These are phyloP conservation scores for Pyrenula massariospora DNA, from an alignment of 495 filamentous ascomycete genomes.

Conservation along the genomic window DNA sequence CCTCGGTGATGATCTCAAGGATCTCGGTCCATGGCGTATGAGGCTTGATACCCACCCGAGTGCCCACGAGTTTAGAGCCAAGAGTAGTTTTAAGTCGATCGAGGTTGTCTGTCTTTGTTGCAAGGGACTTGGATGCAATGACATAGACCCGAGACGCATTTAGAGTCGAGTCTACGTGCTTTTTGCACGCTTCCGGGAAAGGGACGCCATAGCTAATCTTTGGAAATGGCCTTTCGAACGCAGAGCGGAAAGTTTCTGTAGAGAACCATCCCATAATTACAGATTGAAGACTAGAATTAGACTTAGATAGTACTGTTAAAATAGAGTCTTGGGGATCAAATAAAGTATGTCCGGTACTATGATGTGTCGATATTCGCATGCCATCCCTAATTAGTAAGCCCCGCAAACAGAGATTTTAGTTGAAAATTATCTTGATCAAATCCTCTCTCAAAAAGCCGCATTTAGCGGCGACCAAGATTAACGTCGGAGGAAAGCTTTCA, in stretches of 20 bases:
- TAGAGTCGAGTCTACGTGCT: slow-evolving; percentile 39
- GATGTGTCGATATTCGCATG: too few species aligned
- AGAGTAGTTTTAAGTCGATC: slow-evolving; percentile 31
- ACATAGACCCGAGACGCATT: slow-evolving; percentile 43
- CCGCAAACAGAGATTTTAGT: too few species aligned
- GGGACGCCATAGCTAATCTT: slow-evolving; percentile 37
- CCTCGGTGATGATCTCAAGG: slow-evolving; percentile 38
- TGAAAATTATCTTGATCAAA: too few species aligned
- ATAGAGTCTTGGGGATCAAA: too few species aligned
- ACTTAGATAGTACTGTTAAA: too few species aligned
- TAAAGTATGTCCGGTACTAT: too few species aligned
- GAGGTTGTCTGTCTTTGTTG: slow-evolving; percentile 39
- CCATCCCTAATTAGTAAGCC: too few species aligned
- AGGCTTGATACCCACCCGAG: slow-evolving; percentile 43
- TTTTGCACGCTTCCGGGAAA: slow-evolving; percentile 35
- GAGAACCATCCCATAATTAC: background rate
- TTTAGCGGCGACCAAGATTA: too few species aligned
- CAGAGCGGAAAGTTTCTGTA: slow-evolving; percentile 24
- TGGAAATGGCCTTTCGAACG: slow-evolving; percentile 22
- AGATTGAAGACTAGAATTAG: too few species aligned
- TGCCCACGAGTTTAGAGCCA: slow-evolving; percentile 33
- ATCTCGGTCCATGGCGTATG: slow-evolving; percentile 52
- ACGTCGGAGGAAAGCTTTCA: too few species aligned
- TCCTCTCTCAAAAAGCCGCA: too few species aligned
- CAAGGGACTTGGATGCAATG: slow-evolving; percentile 47